A percentile compares a stretch with the other conserved stretches of the same genome.
Evolutionary conservation across 75 land plant species (phyloP).

Genomic region (Selaginella moellendorffii): DNA sequence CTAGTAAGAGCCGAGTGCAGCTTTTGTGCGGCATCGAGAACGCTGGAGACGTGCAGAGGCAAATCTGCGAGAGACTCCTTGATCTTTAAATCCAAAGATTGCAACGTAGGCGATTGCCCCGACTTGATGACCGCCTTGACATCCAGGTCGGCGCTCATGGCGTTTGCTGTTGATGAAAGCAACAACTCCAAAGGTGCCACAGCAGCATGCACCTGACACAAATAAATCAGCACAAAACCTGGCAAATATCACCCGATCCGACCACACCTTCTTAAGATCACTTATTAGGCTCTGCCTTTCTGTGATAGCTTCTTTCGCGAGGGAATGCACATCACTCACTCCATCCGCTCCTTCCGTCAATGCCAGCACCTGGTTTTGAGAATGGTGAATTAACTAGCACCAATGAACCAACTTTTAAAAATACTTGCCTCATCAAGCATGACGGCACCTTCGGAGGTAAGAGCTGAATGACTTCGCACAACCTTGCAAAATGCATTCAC

Average conservation of each 20-base stretch:
- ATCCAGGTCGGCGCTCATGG: slow-evolving; percentile 33
- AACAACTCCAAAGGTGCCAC: slow-evolving; percentile 72
- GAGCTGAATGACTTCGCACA: slow-evolving; percentile 50
- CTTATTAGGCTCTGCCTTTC: slow-evolving; percentile 45
- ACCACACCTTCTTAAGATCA: slow-evolving; percentile 82
- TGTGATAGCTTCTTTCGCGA: slow-evolving; percentile 72
- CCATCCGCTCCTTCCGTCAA: slow-evolving; percentile 50
- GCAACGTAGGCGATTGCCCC: slow-evolving; percentile 43
- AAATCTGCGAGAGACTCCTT: slow-evolving; percentile 44
- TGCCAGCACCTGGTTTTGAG: slow-evolving; percentile 50
- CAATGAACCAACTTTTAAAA: background rate
- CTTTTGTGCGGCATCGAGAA: slow-evolving; percentile 41
- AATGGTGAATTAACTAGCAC: background rate
- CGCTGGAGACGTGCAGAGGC: slow-evolving; percentile 38
- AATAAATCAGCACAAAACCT: background rate
- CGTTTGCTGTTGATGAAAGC: slow-evolving; percentile 49
- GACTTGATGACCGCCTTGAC: slow-evolving; percentile 31
- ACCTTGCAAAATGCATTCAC: slow-evolving; percentile 51
- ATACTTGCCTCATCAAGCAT: slow-evolving; percentile 87
- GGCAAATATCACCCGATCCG: background rate
- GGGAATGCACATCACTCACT: slow-evolving; percentile 62
- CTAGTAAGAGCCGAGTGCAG: slow-evolving; percentile 48
- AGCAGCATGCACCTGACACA: slow-evolving; percentile 39
- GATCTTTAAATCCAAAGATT: slow-evolving; percentile 44
- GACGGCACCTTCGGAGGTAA: slow-evolving; percentile 79